Evolutionary conservation across 2,329 filamentous ascomycete genomes (phyloP), one percentile per base, ranked within the genome.

Genomic region (Exserohilum turcica): DNA sequence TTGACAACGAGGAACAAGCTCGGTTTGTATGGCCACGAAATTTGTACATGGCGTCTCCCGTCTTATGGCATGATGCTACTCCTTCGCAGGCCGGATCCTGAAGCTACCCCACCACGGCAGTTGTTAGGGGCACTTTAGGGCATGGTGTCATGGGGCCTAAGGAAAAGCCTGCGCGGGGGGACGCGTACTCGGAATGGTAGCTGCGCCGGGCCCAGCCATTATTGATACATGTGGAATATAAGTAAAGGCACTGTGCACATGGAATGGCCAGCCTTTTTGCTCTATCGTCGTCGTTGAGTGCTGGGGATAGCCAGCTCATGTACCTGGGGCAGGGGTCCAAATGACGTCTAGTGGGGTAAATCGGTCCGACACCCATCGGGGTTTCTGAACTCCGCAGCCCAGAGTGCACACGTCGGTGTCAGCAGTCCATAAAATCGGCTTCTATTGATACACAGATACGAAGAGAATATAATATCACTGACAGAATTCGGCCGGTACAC

Each of bases 61-160:
- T 24, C 39, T 49, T 36, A 56, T 57, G 19, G 39, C 54, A 50
- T 45, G 8, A 43, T 45, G 53, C 43, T 47, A 37, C 46, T 32
- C 33, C 49, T 43, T 19, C 19, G 16, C 33, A 27, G 24, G 43
- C 49, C 45, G 50, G 48, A 54, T 42, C 33, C 19, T 47, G 50
- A 48, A 56, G 55, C 55, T 67, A 70, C 68, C 66, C 70, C 68
- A 72, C 70, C 66, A 62, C 70, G 70, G 70, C 70, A 73, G 70
- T 73, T 73, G 66, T 57, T 56, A 65, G 58, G 50, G 35, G 37
- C 46, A 32, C 42, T 46, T 56, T 57, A 56, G 48, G 36, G 37
- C 39, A 33, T 51, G 48, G 52, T 48, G 45, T 28, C 38, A 37
- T 54, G 49, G 36, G 16, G 32, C 52, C 56, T 50, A 52, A 39